Evolutionary conservation across 2,329 filamentous ascomycete genomes (phyloP).

Genomic region (Colletotrichum acutatum): DNA sequence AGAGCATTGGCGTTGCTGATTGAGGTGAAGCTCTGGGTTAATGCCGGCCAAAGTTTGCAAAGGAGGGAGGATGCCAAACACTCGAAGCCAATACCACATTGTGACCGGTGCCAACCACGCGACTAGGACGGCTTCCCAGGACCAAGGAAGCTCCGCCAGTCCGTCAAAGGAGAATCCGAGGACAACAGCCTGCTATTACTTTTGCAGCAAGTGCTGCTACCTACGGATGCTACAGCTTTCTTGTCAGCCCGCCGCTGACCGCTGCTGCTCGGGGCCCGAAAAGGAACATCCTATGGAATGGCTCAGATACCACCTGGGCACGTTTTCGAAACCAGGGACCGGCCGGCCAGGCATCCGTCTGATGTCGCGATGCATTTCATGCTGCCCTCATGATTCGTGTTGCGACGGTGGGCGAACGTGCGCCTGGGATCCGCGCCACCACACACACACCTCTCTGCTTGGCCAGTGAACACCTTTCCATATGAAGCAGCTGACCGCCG

Average conservation of each 20-base stretch:
- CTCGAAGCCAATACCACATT: slow-evolving; percentile 8
- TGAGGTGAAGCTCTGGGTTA: slow-evolving; percentile 32
- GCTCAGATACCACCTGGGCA: slow-evolving; percentile 32
- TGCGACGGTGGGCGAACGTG: slow-evolving; percentile 32
- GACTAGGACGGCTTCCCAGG: neutral
- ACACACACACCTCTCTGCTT: neutral
- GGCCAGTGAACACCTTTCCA: slow-evolving; percentile 27
- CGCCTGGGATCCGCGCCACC: slow-evolving; percentile 26
- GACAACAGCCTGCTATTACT: neutral
- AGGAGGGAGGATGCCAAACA: slow-evolving; percentile 16
- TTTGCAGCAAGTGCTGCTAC: no score
- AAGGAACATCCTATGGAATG: slow-evolving; percentile 5
- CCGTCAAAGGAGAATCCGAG: slow-evolving; percentile 7
- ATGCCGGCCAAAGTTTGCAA: slow-evolving; percentile 30
- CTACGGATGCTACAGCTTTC: neutral
- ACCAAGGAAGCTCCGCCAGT: neutral
- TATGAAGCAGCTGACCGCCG: slow-evolving; percentile 33
- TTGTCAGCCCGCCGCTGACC: neutral
- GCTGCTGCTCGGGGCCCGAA: slow-evolving; percentile 23
- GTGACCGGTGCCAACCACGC: slow-evolving; percentile 27
- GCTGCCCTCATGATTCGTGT: slow-evolving; percentile 35
- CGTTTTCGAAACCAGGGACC: slow-evolving; percentile 35
- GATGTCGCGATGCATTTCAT: slow-evolving; percentile 33
- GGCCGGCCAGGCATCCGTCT: slow-evolving; percentile 33
- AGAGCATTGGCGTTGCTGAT: slow-evolving; percentile 26